Conservation (phyloP, 495 filamentous ascomycete species). For the Aspergillus homomorphus region DNA sequence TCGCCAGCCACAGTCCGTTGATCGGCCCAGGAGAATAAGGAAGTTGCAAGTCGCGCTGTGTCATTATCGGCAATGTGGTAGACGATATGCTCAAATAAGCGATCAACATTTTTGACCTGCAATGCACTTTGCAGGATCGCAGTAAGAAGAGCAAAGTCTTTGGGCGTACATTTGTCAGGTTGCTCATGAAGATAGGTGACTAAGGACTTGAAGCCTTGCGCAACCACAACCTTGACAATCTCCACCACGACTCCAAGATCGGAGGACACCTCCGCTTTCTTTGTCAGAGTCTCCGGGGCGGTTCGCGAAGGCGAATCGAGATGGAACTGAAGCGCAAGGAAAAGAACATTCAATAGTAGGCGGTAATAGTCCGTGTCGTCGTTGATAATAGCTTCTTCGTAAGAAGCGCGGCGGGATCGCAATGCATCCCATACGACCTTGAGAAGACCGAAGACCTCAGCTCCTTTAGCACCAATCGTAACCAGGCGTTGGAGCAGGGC, state of each 20-base stretch:
- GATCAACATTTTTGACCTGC: slow-evolving; percentile 53
- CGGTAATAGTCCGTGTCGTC: slow-evolving; percentile 74
- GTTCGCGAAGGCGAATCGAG: slow-evolving; percentile 26
- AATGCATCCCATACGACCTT: slow-evolving; percentile 65
- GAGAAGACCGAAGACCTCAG: slow-evolving; percentile 62
- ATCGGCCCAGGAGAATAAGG: slow-evolving; percentile 93
- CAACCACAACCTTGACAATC: slow-evolving; percentile 73
- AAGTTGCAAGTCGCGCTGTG: slow-evolving; percentile 74
- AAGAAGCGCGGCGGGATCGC: slow-evolving; percentile 58
- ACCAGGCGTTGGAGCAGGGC: slow-evolving; percentile 73
- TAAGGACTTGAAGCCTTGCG: slow-evolving; percentile 73
- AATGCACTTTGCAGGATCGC: slow-evolving; percentile 81
- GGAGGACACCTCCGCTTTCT: slow-evolving; percentile 39
- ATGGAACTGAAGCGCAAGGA: slow-evolving; percentile 71
- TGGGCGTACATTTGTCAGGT: slow-evolving; percentile 51
- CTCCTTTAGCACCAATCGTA: slow-evolving; percentile 54
- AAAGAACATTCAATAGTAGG: slow-evolving; percentile 77
- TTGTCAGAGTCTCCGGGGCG: slow-evolving; percentile 34
- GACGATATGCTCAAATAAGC: slow-evolving; percentile 57
- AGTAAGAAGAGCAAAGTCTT: slow-evolving; percentile 85
- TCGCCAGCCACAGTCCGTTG: slow-evolving; percentile 67
- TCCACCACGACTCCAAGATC: slow-evolving; percentile 59
- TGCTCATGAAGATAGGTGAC: slow-evolving; percentile 67
- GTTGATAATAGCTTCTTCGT: slow-evolving; percentile 56
- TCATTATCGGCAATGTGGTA: slow-evolving; percentile 60